Evolutionary conservation across 1,284 basidiomycete genomes (phyloP), one percentile per base, ranked within the genome.

Genomic region (Trichosporon sp.): DNA sequence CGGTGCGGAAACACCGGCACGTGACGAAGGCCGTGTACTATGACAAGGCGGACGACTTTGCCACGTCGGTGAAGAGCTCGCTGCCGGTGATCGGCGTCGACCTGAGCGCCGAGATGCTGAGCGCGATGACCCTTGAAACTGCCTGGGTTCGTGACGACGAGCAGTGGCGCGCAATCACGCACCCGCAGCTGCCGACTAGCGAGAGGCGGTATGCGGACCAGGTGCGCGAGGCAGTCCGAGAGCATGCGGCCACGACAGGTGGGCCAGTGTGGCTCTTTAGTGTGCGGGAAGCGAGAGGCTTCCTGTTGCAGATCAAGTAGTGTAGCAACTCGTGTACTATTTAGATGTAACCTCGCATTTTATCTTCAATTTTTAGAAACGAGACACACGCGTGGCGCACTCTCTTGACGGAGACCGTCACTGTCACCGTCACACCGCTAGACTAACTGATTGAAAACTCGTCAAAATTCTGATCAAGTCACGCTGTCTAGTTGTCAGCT

Each of bases 231-330:
- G 71, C 71, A 0, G 72, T 76, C 1, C 63, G 54, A 1, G 63
- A 63, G 16, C 63, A 66, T 29, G 14, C 23, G 34, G 62, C 58
- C 57, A 52, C 44, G 4, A 23, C 57, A 1, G 61, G 64, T 3
- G 60, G 61, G 3, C 65, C 64, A 34, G 37, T 74, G 27, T 78
- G 82, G 81, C 89, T 94, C 76, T 92, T 91, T 66, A 83, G 83
- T 29, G 78, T 81, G 6, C 73, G 75, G 61, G 80, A 78, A 27
- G 78, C 70, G 16, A 76, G 69, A 54, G 75, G 70, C 29, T 71
- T 71, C 64, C 52, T 71, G 40, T 40, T 71, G 31, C 69, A 71
- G 63, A 58, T 66, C 52, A 54, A 29, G 31, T 54, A 54, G 46
- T 44, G 40, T 44, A 44, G 40, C 40, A 44, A 19, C n/a, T 10